Evolutionary conservation across 768 basidiomycete species (phyloP).

Genomic region (Vararia minispora): DNA sequence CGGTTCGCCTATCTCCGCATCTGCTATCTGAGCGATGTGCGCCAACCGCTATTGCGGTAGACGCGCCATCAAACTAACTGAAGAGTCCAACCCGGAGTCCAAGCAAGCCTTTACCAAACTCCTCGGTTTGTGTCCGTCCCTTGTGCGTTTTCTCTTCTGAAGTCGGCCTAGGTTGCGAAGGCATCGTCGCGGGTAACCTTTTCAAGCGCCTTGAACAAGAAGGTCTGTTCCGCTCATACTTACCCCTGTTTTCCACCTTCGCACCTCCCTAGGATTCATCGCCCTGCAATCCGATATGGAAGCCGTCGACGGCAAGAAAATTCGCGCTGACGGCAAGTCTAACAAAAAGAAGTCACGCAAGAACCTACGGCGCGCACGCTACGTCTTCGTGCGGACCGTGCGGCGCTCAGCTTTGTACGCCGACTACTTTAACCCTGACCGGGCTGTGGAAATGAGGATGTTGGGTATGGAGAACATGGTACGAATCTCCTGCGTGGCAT

Average conservation of each 20-base stretch:
- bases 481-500: constrained; percentile 12
- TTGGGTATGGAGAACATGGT: constrained; percentile 53
- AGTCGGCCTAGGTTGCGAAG: constrained; percentile 34
- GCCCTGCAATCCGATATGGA: constrained; percentile 32
- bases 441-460: constrained; percentile 45
- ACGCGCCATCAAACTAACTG: constrained; percentile 60
- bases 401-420: constrained; percentile 36
- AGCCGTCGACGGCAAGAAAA: constrained; percentile 33
- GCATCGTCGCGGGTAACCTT: constrained; percentile 45
- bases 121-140: constrained; percentile 35
- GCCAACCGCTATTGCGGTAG: constrained; percentile 21
- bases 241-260: background rate
- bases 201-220: constrained; percentile 62
- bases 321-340: constrained; percentile 22
- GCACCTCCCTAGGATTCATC: constrained; percentile 41
- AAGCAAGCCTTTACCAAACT: constrained; percentile 43
- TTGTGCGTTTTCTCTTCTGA: constrained; percentile 1
- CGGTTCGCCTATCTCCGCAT: constrained; percentile 31
- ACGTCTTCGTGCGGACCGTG: constrained; percentile 42
- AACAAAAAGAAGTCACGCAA: constrained; percentile 30
- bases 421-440: constrained; percentile 61
- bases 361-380: constrained; percentile 44
- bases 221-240: constrained; percentile 29
- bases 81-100: constrained; percentile 32
- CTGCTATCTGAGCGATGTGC: background rate